A percentile compares a stretch with the other conserved stretches of the same genome.
Conservation (phyloP, 2,329 filamentous ascomycete genomes). For the Chaetomium strumarium region DNA sequence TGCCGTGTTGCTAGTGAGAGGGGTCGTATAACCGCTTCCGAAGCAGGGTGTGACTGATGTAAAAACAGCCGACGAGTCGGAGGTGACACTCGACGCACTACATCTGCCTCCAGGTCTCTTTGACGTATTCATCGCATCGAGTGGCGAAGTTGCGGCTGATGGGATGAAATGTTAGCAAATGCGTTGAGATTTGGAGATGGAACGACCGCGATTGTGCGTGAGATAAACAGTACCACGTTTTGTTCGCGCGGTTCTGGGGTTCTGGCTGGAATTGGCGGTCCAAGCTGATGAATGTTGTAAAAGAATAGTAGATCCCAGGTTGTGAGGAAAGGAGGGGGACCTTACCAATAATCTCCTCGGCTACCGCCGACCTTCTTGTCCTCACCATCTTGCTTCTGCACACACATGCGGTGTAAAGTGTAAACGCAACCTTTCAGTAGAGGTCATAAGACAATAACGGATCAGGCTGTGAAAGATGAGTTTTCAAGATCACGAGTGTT, state of each 20-base stretch:
- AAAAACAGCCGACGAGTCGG: conserved; percentile 33
- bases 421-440: too few species aligned
- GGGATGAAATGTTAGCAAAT: conserved; percentile 2
- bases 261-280: background rate
- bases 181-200: background rate
- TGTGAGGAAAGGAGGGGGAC: background rate
- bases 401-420: background rate
- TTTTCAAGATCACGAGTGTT: background rate
- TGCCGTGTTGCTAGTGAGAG: conserved; percentile 38
- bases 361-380: conserved; percentile 21
- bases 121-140: conserved; percentile 7
- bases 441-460: background rate
- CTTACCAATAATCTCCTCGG: conserved; percentile 18
- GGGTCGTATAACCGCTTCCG: conserved; percentile 38
- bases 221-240: background rate
- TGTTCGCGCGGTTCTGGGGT: background rate
- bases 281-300: background rate
- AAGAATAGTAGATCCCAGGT: background rate
- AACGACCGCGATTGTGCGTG: background rate
- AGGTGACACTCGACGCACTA: conserved; percentile 23
- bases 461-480: background rate
- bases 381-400: conserved; percentile 12
- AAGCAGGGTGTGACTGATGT: conserved; percentile 31
- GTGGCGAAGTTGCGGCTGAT: conserved; percentile 17
- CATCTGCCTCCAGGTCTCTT: conserved; percentile 28